Evolutionary conservation across 225 moss, liverwort and hornwort species (phyloP).

Genomic region (Asterella californica): DNA sequence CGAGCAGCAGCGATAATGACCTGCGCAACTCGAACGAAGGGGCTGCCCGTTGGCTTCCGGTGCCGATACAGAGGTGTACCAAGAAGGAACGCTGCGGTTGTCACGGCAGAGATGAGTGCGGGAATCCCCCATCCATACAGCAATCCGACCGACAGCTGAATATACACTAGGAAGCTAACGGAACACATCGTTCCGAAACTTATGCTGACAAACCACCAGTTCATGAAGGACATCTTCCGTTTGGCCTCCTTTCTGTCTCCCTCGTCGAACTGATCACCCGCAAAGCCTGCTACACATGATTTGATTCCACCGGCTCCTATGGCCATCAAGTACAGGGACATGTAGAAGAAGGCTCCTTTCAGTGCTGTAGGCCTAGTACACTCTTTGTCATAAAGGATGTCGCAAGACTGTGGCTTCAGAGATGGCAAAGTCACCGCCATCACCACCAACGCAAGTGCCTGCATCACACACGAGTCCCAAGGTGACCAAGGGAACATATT

Average conservation of each 20-base stretch:
- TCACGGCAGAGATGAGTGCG: slow-evolving; percentile 62
- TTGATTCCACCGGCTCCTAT: slow-evolving; percentile 98
- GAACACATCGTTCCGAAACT: slow-evolving; percentile 99
- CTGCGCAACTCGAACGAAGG: slow-evolving; percentile 81
- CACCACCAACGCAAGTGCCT: slow-evolving; percentile 82
- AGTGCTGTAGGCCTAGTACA: slow-evolving; percentile 35
- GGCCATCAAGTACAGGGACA: slow-evolving; percentile 89
- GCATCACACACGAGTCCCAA: slow-evolving; percentile 17
- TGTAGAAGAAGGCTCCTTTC: slow-evolving; percentile 82
- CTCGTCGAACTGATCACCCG: slow-evolving; percentile 93
- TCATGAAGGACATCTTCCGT: slow-evolving; percentile 89
- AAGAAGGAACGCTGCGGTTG: slow-evolving; percentile 62
- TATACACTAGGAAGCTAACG: slow-evolving; percentile 87
- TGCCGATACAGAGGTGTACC: slow-evolving; percentile 80
- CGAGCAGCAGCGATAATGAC: slow-evolving; percentile 66
- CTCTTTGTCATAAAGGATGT: slow-evolving; percentile 21
- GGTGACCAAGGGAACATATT: no score
- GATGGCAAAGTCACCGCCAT: slow-evolving; percentile 80
- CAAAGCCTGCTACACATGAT: slow-evolving; percentile 91
- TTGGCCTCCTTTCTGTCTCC: slow-evolving; percentile 73
- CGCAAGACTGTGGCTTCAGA: slow-evolving; percentile 67
- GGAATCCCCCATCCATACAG: slow-evolving; percentile 95
- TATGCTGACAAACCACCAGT: slow-evolving; percentile 99
- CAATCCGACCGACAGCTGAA: slow-evolving; percentile 79
- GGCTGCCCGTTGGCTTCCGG: slow-evolving; percentile 77